These are phyloP conservation scores for Heliosperma pusillum DNA, from an alignment of 148 eudicot genomes.

Conservation along the genomic window DNA sequence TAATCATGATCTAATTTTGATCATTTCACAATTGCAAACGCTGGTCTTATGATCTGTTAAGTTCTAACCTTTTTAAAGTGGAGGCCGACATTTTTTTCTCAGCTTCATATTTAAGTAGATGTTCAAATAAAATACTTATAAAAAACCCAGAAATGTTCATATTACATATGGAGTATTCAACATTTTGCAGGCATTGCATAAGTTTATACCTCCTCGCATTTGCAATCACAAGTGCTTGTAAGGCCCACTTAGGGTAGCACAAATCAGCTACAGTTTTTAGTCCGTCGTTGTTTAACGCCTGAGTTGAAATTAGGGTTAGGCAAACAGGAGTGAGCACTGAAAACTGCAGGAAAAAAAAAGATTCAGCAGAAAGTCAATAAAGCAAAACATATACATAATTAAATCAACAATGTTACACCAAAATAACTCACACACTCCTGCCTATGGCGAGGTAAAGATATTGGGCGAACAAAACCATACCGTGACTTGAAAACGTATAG, in stretches of 20 bases:
- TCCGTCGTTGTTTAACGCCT: conserved; percentile 33
- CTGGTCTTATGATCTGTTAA: too few relatives aligned
- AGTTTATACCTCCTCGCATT: conserved; percentile 57
- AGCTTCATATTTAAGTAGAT: too few relatives aligned
- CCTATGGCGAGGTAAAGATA: background rate
- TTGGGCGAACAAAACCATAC: background rate
- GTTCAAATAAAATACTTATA: too few relatives aligned
- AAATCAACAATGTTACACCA: background rate
- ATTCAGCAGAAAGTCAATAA: conserved; percentile 18
- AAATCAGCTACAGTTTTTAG: conserved; percentile 47
- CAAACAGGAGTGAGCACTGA: conserved; percentile 79
- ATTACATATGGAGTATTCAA: background rate
- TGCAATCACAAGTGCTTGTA: conserved; percentile 89
- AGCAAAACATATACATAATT: background rate
- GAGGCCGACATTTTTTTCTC: too few relatives aligned
- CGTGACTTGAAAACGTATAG: background rate
- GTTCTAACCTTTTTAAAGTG: too few relatives aligned
- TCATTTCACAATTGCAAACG: too few relatives aligned
- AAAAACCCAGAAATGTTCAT: background rate
- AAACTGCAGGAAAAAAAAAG: conserved; percentile 44
- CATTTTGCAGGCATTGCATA: background rate
- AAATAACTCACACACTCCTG: background rate
- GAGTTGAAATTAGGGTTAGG: conserved; percentile 64
- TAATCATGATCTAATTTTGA: too few relatives aligned
- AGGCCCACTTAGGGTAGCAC: conserved; percentile 87